Conservation (phyloP, 768 basidiomycete species). For the Galerina marginata region DNA sequence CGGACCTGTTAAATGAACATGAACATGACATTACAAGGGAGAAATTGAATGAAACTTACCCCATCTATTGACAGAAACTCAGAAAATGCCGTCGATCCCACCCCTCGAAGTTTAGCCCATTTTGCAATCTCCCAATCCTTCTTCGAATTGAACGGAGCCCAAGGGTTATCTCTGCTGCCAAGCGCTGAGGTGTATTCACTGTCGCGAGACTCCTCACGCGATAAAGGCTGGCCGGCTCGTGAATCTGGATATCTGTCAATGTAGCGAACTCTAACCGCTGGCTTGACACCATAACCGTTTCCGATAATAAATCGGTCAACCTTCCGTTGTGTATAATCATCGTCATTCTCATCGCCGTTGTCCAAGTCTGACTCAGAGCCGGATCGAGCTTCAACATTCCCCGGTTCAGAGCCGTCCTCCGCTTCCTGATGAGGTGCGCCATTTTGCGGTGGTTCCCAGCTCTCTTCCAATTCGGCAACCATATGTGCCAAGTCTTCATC, state of each 20-base stretch:
- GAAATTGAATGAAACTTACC: constrained; percentile 14
- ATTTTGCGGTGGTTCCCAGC: not conserved
- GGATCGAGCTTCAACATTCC: not conserved
- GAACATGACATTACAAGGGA: too few relatives aligned
- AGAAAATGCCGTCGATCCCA: constrained; percentile 33
- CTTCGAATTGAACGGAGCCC: constrained; percentile 30
- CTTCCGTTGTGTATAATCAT: not conserved
- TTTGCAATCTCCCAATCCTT: constrained; percentile 36
- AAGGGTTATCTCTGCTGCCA: constrained; percentile 14
- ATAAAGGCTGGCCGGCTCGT: not conserved
- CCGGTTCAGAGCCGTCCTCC: not conserved
- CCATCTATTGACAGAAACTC: constrained; percentile 35
- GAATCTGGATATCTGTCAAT: not conserved
- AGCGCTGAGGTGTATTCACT: not conserved
- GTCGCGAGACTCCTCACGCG: not conserved
- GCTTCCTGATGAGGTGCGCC: not conserved
- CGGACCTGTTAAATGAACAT: constrained; percentile 20
- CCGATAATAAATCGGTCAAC: constrained; percentile 1
- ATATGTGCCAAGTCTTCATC: not conserved
- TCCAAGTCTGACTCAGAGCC: not conserved
- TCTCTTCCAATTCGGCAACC: not conserved
- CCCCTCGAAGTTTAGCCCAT: constrained; percentile 36
- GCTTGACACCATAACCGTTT: constrained; percentile 11
- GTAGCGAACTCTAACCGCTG: constrained; percentile 1
- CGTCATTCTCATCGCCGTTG: not conserved